Evolutionary conservation across 805 yeast species (phyloP), one percentile per base, ranked within the genome.

Genomic region (Saturnispora mendoncae): DNA sequence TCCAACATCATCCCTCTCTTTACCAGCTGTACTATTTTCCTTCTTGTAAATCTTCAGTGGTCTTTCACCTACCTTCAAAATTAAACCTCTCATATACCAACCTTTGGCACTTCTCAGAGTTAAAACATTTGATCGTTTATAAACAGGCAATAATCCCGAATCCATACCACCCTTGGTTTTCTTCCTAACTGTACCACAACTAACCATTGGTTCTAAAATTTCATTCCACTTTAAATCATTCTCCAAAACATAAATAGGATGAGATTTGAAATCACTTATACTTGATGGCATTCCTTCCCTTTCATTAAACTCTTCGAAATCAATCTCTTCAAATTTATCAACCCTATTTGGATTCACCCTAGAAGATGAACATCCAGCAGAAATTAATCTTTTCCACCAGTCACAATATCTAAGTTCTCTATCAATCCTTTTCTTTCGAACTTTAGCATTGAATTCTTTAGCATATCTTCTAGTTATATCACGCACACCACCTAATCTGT

Each of bases 391-490:
- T 6, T 62, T 56, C 56, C 74, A 86, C 95, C 95, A 85, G 15
- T 55, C 51, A 15, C 62, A 66, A 7, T 78, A 78, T 6, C 67
- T 71, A 0, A 67, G 67, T 8, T 78, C 78, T 43, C 74, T 68
- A 0, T 82, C 75, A 4, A 90, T 72, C 25, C 95, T 59, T 51
- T 79, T 81, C 54, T 79, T 83, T 15, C 88, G 66, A 0, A 84
- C 78, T 50, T 81, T 82, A 8, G 94, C 78, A 54, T 84, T 84
- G 56, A 64, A 85, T 48, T 67, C 68, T 33, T 69, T 74, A 1
- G 86, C 71, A 59, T 92, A 92, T 18, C 97, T 60, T 49, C 95
- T 60, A 0, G 98, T 90, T 4, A 92, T 82, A 57, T 92, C 98
- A 47, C 79, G 67, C 0, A 78, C 80, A 6, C 76, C 74, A 3